Conservation (phyloP, 306 rosid genomes). For the Pueraria montana region DNA sequence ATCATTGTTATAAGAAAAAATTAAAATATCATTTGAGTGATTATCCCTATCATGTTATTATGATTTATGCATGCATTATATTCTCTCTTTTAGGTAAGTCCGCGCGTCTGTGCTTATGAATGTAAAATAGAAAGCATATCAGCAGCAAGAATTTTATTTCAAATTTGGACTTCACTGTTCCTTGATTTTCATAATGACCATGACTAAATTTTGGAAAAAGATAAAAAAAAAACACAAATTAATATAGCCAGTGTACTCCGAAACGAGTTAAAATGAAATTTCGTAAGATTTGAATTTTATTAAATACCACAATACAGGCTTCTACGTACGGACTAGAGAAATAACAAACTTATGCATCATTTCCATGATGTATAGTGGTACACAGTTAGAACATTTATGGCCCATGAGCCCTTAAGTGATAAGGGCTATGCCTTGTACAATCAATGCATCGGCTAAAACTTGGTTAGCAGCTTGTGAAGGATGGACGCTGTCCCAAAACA, state of each 20-base stretch:
- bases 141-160: constrained; percentile 3
- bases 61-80: not conserved
- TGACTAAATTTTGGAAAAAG: not conserved
- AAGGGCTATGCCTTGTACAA: constrained; percentile 75
- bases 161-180: constrained; percentile 20
- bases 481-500: constrained; percentile 91
- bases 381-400: not conserved
- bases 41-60: not conserved
- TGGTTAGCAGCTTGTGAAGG: constrained; percentile 86
- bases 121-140: not conserved
- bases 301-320: constrained; percentile 20
- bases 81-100: not conserved
- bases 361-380: constrained; percentile 13
- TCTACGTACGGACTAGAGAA: constrained; percentile 24
- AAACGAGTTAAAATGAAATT: constrained; percentile 21
- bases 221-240: not conserved
- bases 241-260: not conserved
- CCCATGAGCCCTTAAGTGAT: constrained; percentile 51
- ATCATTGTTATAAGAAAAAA: not conserved
- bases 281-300: not conserved
- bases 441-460: constrained; percentile 76
- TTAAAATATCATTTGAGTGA: not conserved
- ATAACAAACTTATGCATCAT: constrained; percentile 25
- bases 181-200: constrained; percentile 28
- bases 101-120: not conserved